Conservation (phyloP, 441 rosid genomes). For the Populus hybrid region DNA sequence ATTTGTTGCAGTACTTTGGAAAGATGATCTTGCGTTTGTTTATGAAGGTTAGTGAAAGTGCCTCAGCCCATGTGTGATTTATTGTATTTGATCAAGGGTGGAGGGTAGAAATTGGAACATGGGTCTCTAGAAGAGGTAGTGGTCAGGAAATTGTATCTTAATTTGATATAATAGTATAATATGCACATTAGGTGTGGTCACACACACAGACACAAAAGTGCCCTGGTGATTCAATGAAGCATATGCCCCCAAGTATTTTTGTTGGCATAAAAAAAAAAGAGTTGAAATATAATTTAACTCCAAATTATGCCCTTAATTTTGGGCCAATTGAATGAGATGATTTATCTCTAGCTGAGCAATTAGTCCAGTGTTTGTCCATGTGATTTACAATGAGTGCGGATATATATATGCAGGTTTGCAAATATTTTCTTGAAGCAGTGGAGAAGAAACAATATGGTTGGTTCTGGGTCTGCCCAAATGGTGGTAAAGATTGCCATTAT, state of each 20-base stretch:
- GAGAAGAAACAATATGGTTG: constrained; percentile 89
- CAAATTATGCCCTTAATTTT: background rate
- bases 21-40: too few relatives aligned
- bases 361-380: background rate
- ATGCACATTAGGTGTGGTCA: too few relatives aligned
- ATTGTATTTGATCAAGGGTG: too few relatives aligned
- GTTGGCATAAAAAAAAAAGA: background rate
- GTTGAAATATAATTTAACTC: background rate
- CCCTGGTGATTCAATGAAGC: background rate
- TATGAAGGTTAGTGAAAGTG: too few relatives aligned
- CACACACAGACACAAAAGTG: too few relatives aligned
- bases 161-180: too few relatives aligned
- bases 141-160: too few relatives aligned
- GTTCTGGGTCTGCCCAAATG: constrained; percentile 97
- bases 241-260: background rate
- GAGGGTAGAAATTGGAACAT: too few relatives aligned
- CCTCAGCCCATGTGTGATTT: too few relatives aligned
- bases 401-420: constrained; percentile 64
- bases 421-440: constrained; percentile 88
- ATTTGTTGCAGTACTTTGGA: too few relatives aligned
- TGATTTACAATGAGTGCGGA: background rate
- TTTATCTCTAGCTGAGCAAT: background rate
- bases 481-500: constrained; percentile 80
- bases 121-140: too few relatives aligned
- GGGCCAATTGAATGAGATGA: background rate